phyloP scores from a whole-genome alignment of 805 yeast species.

The Candida corydali region DNA sequence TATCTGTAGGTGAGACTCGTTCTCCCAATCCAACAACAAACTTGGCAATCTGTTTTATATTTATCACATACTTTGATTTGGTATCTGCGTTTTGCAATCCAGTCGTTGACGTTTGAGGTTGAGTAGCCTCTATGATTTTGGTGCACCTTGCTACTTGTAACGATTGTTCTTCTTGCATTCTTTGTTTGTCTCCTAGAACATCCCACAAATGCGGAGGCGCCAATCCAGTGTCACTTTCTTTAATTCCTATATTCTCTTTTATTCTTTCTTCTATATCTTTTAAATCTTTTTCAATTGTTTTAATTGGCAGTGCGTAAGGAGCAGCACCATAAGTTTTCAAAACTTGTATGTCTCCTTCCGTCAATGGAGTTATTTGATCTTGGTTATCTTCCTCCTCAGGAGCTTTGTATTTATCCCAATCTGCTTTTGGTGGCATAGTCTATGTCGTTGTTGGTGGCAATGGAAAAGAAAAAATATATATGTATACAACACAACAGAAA shows the following conservation, averaged over 20 bases:
- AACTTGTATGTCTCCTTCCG: constrained; percentile 97
- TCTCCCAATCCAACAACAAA: constrained; percentile 96
- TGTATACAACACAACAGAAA: neutral
- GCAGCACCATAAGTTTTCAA: constrained; percentile 97
- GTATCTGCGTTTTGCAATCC: constrained; percentile 61
- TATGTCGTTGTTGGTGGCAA: constrained; percentile 5
- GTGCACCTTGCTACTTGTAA: constrained; percentile 98
- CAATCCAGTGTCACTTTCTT: constrained; percentile 96
- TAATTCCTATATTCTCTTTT: constrained; percentile 90
- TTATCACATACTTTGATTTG: constrained; percentile 89
- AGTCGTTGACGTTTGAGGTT: constrained; percentile 25
- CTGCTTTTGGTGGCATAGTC: constrained; percentile 90
- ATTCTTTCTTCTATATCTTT: constrained; percentile 80
- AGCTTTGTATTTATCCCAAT: constrained; percentile 96
- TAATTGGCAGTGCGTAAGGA: constrained; percentile 81
- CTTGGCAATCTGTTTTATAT: constrained; percentile 96
- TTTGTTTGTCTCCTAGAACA: constrained; percentile 90
- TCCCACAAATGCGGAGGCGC: constrained; percentile 98
- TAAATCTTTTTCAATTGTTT: constrained; percentile 81
- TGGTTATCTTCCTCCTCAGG: constrained; percentile 73
- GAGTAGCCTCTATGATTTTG: constrained; percentile 74
- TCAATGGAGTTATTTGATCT: constrained; percentile 76
- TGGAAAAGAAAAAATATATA: neutral
- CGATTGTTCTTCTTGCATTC: constrained; percentile 92
- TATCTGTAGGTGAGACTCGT: constrained; percentile 96